Conservation (phyloP, 129 eudicot species). For the Smallanthus sonchifolius region DNA sequence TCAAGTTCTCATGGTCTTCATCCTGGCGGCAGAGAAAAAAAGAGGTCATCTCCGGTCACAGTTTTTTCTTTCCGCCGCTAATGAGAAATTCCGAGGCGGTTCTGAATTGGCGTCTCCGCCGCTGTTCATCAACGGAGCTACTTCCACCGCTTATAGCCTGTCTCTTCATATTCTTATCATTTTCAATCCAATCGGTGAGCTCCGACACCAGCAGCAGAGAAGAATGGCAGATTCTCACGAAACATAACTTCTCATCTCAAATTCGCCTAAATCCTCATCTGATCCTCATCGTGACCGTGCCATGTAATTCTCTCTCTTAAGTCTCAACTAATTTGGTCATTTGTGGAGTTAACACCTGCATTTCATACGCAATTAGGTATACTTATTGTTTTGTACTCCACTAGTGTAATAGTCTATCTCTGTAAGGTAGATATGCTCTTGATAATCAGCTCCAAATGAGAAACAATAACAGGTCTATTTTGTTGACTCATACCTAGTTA, state of each 20-base stretch:
- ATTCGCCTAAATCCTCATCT: slow-evolving; percentile 67
- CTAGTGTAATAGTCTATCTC: background rate
- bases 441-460: background rate
- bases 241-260: slow-evolving; percentile 68
- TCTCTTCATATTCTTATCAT: slow-evolving; percentile 19
- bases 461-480: background rate
- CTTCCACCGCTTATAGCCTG: background rate
- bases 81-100: slow-evolving; percentile 28
- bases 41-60: slow-evolving; percentile 21
- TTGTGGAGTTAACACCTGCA: background rate
- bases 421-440: background rate
- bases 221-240: slow-evolving; percentile 74
- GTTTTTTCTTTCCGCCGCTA: slow-evolving; percentile 5
- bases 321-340: background rate
- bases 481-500: background rate
- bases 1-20: slow-evolving; percentile 8
- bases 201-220: slow-evolving; percentile 13
- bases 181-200: slow-evolving; percentile 24
- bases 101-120: slow-evolving; percentile 17
- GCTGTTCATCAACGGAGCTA: slow-evolving; percentile 22
- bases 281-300: slow-evolving; percentile 72
- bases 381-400: background rate
- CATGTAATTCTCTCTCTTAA: slow-evolving; percentile 47
- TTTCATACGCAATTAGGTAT: background rate
- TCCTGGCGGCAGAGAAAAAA: background rate